Evolutionary conservation across 2,329 filamentous ascomycete species (phyloP).

Genomic region (Aciculosporium take): DNA sequence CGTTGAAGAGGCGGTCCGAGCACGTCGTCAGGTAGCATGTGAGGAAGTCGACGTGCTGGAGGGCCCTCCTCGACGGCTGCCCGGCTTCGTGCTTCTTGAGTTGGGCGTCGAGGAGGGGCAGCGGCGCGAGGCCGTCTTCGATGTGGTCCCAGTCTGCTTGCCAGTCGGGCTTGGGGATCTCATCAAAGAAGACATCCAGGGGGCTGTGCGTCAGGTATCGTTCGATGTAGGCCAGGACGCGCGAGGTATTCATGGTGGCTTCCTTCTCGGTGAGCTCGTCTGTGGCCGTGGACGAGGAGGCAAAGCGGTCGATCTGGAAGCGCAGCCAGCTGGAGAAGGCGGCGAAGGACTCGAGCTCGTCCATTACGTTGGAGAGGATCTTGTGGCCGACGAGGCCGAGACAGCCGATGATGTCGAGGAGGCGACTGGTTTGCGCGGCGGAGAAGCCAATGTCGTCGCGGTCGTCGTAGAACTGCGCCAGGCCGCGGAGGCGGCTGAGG

Average conservation of each 20-base stretch:
- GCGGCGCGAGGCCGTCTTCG: conserved; percentile 29
- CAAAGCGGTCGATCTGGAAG: conserved; percentile 66
- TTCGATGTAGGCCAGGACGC: conserved; percentile 65
- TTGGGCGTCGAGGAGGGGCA: conserved; percentile 36
- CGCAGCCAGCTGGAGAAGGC: conserved; percentile 75
- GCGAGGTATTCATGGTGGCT: conserved; percentile 56
- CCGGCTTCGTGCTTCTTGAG: conserved; percentile 31
- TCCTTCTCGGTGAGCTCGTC: conserved; percentile 70
- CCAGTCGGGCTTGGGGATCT: conserved; percentile 35
- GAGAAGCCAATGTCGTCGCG: conserved; percentile 54
- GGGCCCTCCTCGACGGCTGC: conserved; percentile 31
- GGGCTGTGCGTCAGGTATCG: conserved; percentile 53
- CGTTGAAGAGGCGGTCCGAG: conserved; percentile 46
- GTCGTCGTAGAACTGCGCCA: conserved; percentile 64
- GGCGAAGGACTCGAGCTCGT: conserved; percentile 64
- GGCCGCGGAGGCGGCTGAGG: conserved; percentile 66
- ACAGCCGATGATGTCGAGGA: conserved; percentile 58
- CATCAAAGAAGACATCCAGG: conserved; percentile 45
- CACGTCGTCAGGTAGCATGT: conserved; percentile 42
- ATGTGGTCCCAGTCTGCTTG: conserved; percentile 29
- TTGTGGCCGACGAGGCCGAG: conserved; percentile 64
- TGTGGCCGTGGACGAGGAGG: conserved; percentile 42
- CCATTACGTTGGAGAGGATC: conserved; percentile 53
- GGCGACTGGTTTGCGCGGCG: conserved; percentile 44
- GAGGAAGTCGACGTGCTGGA: conserved; percentile 51